Evolutionary conservation across 1,284 basidiomycete genomes (phyloP), one percentile per base, ranked within the genome.

Genomic region (Tilletiaria anomala): DNA sequence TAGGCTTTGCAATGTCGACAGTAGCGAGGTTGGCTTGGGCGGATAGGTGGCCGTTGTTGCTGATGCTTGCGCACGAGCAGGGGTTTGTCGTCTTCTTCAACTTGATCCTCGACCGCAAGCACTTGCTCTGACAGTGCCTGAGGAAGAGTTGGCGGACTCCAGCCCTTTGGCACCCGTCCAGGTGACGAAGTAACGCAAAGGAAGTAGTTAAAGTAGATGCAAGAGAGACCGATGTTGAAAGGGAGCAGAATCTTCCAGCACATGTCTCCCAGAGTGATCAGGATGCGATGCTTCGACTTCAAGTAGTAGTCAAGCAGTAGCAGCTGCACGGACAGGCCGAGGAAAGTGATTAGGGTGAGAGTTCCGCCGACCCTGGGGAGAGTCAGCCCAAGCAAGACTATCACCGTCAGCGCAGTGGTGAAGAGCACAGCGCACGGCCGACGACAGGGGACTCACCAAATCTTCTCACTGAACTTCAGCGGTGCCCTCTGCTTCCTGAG

Each of bases 241-340:
- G 87, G 86, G 1, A 78, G 54, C 8, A 94, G 74, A 5, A 89
- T 72, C 23, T 69, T 70, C 26, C 86, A 55, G 20, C 91, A 76
- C 47, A 83, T n/a, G n/a, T n/a, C n/a, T n/a, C n/a, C n/a, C n/a
- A n/a, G 78, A 6, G 15, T 14, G 17, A 80, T 67, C 5, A 45
- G 39, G 39, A 61, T 53, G 10, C 47, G 48, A 6, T 51, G 48
- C 15, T 53, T 56, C 11, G 40, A 42, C 37, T 33, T 32, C 35
- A 49, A 61, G 46, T 65, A 62, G 2, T 58, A 58, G 18, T 48
- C 37, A 37, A 65, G 54, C 40, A 65, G 48, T 42, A 45, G 53
- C 1, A 58, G 32, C 43, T 65, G 61, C 1, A 56, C 48, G n/a
- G 53, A 41, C 24, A 51, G 45, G 35, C 51, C 53, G 4, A 65